phyloP scores from a whole-genome alignment of 2,329 filamentous ascomycete species.

The Exophiala sp. region DNA sequence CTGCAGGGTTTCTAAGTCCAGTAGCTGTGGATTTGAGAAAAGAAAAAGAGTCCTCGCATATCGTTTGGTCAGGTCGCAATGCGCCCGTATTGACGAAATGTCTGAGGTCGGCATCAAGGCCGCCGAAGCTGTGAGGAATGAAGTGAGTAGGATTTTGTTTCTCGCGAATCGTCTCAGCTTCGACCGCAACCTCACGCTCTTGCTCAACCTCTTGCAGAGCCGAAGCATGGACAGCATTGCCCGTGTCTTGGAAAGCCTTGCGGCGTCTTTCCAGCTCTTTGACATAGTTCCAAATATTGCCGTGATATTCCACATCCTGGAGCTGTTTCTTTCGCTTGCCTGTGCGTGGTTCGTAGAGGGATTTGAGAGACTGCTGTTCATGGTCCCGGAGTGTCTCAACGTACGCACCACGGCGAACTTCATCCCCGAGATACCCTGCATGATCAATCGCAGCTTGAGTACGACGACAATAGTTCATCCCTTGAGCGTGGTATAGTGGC shows the following conservation, averaged over 20 bases:
- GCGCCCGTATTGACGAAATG: slow-evolving; percentile 37
- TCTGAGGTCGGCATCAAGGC: slow-evolving; percentile 47
- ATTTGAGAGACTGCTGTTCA: slow-evolving; percentile 52
- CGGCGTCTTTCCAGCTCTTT: slow-evolving; percentile 26
- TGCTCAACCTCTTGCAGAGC: slow-evolving; percentile 59
- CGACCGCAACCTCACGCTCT: slow-evolving; percentile 61
- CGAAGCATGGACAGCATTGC: slow-evolving; percentile 36
- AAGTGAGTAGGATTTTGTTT: slow-evolving; percentile 47
- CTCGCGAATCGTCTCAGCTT: slow-evolving; percentile 59
- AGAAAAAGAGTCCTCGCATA: slow-evolving; percentile 4
- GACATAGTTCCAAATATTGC: slow-evolving; percentile 19
- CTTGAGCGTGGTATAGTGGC: slow-evolving; percentile 61
- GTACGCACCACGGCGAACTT: background rate
- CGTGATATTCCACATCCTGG: slow-evolving; percentile 5
- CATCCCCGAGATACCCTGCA: background rate
- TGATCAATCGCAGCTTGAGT: slow-evolving; percentile 4
- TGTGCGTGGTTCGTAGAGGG: slow-evolving; percentile 48
- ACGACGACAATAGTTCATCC: slow-evolving; percentile 49
- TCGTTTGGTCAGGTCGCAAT: background rate
- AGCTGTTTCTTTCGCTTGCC: background rate
- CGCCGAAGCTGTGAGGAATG: slow-evolving; percentile 38
- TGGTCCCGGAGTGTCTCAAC: slow-evolving; percentile 49
- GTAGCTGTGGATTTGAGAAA: slow-evolving; percentile 33
- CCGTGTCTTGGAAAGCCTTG: slow-evolving; percentile 22
- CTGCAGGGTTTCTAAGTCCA: slow-evolving; percentile 7